Percentiles rank a stretch among this genome's conserved stretches.
Conservation (phyloP, 2,329 filamentous ascomycete genomes). For the Phialocephala subalpina region DNA sequence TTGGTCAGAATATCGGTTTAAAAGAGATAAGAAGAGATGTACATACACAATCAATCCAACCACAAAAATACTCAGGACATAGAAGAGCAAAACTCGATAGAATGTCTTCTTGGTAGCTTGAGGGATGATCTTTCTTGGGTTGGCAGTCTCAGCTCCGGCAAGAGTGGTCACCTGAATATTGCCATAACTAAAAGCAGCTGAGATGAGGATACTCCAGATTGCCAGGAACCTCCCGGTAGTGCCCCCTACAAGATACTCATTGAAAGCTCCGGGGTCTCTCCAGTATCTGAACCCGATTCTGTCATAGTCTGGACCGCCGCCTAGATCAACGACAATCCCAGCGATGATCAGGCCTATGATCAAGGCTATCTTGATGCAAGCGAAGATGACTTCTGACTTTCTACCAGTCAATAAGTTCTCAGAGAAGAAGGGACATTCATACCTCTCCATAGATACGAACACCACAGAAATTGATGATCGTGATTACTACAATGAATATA, state of each 20-base stretch:
- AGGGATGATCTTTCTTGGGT: constrained; percentile 72
- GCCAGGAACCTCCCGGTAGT: constrained; percentile 66
- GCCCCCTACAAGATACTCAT: constrained; percentile 53
- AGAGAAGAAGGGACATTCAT: constrained; percentile 23
- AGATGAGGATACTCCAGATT: constrained; percentile 46
- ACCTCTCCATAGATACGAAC: constrained; percentile 20
- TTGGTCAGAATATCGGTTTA: background rate
- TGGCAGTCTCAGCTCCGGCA: constrained; percentile 68
- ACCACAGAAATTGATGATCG: constrained; percentile 69
- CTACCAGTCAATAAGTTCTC: constrained; percentile 38
- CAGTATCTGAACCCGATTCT: constrained; percentile 74
- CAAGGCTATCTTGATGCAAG: constrained; percentile 64
- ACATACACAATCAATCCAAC: constrained; percentile 60
- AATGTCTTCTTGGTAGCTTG: constrained; percentile 61
- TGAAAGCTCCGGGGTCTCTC: constrained; percentile 51
- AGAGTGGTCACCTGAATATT: constrained; percentile 60
- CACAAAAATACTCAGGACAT: constrained; percentile 63
- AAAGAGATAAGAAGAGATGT: no score
- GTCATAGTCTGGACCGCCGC: constrained; percentile 64
- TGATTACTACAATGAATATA: constrained; percentile 68
- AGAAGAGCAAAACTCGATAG: constrained; percentile 69
- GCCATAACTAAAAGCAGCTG: constrained; percentile 55
- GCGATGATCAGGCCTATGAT: constrained; percentile 68
- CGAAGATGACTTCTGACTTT: constrained; percentile 60
- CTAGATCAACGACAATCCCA: constrained; percentile 53